Conservation (phyloP, 1,284 basidiomycete genomes). For the Fistulinella cinereoalba region DNA sequence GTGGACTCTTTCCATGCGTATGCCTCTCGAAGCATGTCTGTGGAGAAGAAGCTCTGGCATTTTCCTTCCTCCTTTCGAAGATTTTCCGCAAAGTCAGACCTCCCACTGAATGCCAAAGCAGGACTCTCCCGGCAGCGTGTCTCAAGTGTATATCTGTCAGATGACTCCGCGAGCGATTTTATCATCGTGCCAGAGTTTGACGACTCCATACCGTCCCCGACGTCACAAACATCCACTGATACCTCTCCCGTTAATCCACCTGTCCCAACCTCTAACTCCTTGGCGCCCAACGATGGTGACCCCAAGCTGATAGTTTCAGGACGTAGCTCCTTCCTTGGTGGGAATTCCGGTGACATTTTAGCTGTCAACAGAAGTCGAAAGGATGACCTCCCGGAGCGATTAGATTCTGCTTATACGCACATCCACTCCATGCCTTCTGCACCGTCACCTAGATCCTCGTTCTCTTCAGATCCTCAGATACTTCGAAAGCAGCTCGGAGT, state of each 20-base stretch:
- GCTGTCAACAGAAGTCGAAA: slow-evolving; percentile 1
- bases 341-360: not conserved
- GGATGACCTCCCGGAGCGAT: slow-evolving; percentile 23
- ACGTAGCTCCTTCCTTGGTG: not conserved
- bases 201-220: slow-evolving; percentile 2
- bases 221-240: slow-evolving; percentile 1
- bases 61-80: slow-evolving; percentile 23
- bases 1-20: slow-evolving; percentile 9
- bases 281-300: slow-evolving; percentile 1
- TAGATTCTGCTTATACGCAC: slow-evolving; percentile 22
- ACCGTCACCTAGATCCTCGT: slow-evolving; percentile 3
- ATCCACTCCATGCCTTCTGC: slow-evolving; percentile 24
- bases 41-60: slow-evolving; percentile 30
- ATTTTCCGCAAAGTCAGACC: slow-evolving; percentile 6
- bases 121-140: slow-evolving; percentile 8
- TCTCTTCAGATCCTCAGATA: slow-evolving; percentile 28
- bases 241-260: not conserved
- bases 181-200: slow-evolving; percentile 29
- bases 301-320: not conserved
- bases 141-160: slow-evolving; percentile 23
- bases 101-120: not conserved
- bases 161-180: slow-evolving; percentile 15
- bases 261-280: not conserved
- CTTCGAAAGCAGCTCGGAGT: slow-evolving; percentile 31
- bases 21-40: slow-evolving; percentile 16